A percentile compares a stretch with the other conserved stretches of the same genome.
These are phyloP conservation scores for Kodamaea plutei DNA, from an alignment of 1,139 yeast genomes.

Conservation along the genomic window DNA sequence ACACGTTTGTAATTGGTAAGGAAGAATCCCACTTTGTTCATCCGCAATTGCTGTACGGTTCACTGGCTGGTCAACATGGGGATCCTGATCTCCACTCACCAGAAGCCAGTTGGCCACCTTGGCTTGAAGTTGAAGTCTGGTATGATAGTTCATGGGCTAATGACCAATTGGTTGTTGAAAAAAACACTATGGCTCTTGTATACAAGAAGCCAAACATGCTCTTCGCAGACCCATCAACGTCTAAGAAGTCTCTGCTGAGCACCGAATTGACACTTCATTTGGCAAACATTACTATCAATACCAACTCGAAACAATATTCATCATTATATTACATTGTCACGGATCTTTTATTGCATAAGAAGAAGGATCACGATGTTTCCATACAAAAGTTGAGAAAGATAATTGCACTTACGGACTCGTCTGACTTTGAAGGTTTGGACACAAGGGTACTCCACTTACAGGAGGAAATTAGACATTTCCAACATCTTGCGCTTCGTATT, in stretches of 20 bases:
- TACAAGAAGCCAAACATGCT: conserved; percentile 65
- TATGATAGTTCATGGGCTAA: conserved; percentile 59
- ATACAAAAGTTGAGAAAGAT: conserved; percentile 62
- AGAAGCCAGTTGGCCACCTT: conserved; percentile 68
- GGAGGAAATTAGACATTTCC: conserved; percentile 43
- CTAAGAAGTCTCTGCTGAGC: conserved; percentile 17
- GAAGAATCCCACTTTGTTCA: conserved; percentile 25
- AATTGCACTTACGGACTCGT: conserved; percentile 63
- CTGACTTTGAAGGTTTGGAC: conserved; percentile 56
- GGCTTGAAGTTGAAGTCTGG: conserved; percentile 72
- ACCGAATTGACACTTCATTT: conserved; percentile 50
- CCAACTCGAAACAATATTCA: conserved; percentile 72
- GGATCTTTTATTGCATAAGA: conserved; percentile 60
- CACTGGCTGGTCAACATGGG: not conserved
- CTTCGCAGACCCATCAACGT: conserved; percentile 33
- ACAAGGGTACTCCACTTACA: conserved; percentile 54
- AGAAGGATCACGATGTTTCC: conserved; percentile 40
- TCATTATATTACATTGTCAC: conserved; percentile 60
- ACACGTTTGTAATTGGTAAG: conserved; percentile 59
- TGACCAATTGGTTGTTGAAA: conserved; percentile 57
- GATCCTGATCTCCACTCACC: not conserved
- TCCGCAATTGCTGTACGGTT: conserved; percentile 25
- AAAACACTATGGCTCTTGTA: conserved; percentile 59
- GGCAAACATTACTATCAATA: conserved; percentile 63
- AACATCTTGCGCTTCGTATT: conserved; percentile 43